Percentiles rank a stretch among this genome's conserved stretches.
Evolutionary conservation across 1,284 basidiomycete genomes (phyloP).

Genomic region (Gomphus sp.): DNA sequence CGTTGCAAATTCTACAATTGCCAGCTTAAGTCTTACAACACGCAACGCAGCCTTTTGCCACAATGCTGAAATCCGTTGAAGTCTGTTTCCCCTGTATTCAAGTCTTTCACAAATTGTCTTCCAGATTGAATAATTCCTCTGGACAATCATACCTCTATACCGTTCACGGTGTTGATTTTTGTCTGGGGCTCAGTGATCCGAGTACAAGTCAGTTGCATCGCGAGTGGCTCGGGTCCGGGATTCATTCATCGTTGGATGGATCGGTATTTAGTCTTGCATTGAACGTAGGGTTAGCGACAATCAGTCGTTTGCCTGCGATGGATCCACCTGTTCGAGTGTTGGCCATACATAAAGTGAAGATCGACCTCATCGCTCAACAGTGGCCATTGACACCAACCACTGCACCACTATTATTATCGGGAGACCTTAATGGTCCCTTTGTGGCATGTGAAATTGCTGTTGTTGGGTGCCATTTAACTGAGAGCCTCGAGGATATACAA

Average conservation of each 20-base stretch:
- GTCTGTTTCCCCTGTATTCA: conserved; percentile 18
- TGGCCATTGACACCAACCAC: conserved; percentile 50
- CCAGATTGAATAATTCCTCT: background rate
- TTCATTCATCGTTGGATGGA: background rate
- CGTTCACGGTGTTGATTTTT: conserved; percentile 12
- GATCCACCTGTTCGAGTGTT: background rate
- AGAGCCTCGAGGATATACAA: conserved; percentile 32
- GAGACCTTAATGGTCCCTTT: conserved; percentile 51
- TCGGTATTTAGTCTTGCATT: background rate
- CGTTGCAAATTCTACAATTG: background rate
- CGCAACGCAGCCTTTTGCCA: conserved; percentile 14
- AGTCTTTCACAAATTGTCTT: conserved; percentile 4
- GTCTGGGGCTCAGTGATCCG: conserved; percentile 33
- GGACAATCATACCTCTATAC: conserved; percentile 11
- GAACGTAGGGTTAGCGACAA: background rate
- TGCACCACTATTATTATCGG: conserved; percentile 39
- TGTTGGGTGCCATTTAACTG: conserved; percentile 37
- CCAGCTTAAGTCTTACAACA: background rate
- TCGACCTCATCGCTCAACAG: conserved; percentile 41
- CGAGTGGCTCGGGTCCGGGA: conserved; percentile 38
- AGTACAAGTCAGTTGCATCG: conserved; percentile 35
- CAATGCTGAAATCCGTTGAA: conserved; percentile 19
- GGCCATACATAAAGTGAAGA: conserved; percentile 17
- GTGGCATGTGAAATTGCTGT: conserved; percentile 42
- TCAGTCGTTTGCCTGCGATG: background rate